These are phyloP conservation scores for Candida mesenterica DNA, from an alignment of 1,139 yeast genomes.

Conservation along the genomic window DNA sequence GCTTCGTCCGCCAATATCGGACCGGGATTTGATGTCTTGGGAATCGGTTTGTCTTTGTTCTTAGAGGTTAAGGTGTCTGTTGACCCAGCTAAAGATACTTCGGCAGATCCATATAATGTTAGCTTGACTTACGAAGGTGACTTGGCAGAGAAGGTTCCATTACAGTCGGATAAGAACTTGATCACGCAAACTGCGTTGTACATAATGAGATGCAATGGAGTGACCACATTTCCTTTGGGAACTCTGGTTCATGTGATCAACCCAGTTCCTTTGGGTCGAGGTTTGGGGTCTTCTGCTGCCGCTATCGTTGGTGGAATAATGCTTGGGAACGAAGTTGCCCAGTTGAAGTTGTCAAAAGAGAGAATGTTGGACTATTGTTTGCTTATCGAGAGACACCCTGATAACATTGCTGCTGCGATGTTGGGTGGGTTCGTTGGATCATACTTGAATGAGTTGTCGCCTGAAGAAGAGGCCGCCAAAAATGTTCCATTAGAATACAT, in stretches of 20 bases:
- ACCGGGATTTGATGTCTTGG: conserved; percentile 96
- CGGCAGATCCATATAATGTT: conserved; percentile 67
- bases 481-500: conserved; percentile 84
- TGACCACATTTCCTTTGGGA: conserved; percentile 74
- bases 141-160: conserved; percentile 78
- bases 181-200: conserved; percentile 92
- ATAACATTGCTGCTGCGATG: conserved; percentile 97
- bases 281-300: conserved; percentile 97
- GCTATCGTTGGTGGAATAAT: conserved; percentile 98
- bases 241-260: conserved; percentile 80
- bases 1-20: conserved; percentile 98
- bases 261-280: conserved; percentile 95
- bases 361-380: conserved; percentile 91
- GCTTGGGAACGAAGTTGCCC: conserved; percentile 82
- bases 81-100: conserved; percentile 53
- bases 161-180: conserved; percentile 71
- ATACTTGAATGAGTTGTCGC: conserved; percentile 75
- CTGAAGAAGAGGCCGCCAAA: conserved; percentile 67
- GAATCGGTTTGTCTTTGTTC: conserved; percentile 78
- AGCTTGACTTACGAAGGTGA: conserved; percentile 66
- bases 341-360: conserved; percentile 66
- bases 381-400: conserved; percentile 98
- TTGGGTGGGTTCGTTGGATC: conserved; percentile 98
- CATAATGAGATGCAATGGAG: conserved; percentile 77
- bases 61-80: conserved; percentile 67